phyloP scores from a whole-genome alignment of 495 filamentous ascomycete species.

The Niebla homalea region DNA sequence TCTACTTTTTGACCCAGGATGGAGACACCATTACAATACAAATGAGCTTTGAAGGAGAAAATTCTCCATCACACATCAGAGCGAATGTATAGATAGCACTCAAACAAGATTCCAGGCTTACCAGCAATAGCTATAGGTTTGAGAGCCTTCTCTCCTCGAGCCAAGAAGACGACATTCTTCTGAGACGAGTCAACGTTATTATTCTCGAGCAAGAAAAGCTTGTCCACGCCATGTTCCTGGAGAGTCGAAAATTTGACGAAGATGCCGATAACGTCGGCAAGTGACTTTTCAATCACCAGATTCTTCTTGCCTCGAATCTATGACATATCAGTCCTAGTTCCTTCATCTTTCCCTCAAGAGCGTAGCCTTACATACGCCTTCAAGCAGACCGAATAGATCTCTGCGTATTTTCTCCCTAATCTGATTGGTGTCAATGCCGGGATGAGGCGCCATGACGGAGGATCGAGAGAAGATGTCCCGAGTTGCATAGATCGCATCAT shows the following conservation, averaged over 20 bases:
- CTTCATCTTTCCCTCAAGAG: constrained; percentile 6
- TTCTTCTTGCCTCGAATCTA: constrained; percentile 98
- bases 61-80: constrained; percentile 4
- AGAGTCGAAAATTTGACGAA: constrained; percentile 87
- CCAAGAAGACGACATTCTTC: constrained; percentile 88
- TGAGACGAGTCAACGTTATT: constrained; percentile 85
- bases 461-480: not conserved
- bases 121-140: constrained; percentile 77
- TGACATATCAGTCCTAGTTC: constrained; percentile 19
- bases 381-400: constrained; percentile 73
- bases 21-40: not conserved
- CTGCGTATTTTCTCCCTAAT: constrained; percentile 72
- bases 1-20: constrained; percentile 39
- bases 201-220: constrained; percentile 89
- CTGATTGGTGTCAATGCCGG: constrained; percentile 65
- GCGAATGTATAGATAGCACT: constrained; percentile 4
- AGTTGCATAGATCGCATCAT: not conserved
- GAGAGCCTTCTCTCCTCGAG: constrained; percentile 71
- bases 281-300: constrained; percentile 77
- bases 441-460: constrained; percentile 46
- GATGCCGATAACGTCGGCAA: constrained; percentile 79
- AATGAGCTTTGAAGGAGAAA: not conserved
- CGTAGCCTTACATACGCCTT: constrained; percentile 65
- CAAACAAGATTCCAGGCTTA: constrained; percentile 36
- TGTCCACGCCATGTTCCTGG: constrained; percentile 92